Conservation (phyloP, 2,329 filamentous ascomycete genomes). For the Diaporthe citrichinensis region DNA sequence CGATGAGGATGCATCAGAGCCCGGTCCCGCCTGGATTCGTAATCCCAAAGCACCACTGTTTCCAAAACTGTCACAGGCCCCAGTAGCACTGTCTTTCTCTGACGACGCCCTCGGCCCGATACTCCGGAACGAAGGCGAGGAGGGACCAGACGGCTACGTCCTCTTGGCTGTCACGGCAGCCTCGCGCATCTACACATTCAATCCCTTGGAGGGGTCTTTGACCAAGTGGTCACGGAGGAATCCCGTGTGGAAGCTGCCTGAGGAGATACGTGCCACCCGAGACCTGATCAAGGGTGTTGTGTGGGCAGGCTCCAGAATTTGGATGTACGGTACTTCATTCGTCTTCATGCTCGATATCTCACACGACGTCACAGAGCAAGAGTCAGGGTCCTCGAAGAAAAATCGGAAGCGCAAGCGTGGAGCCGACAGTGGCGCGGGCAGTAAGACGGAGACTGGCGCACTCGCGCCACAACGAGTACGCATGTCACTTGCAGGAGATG, state of each 20-base stretch:
- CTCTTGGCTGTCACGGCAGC: constrained; percentile 66
- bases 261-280: constrained; percentile 79
- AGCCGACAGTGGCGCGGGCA: constrained; percentile 65
- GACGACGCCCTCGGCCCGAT: constrained; percentile 57
- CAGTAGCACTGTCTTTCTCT: constrained; percentile 78
- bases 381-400: constrained; percentile 49
- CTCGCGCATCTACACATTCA: constrained; percentile 81
- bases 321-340: constrained; percentile 90
- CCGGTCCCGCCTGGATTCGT: constrained; percentile 78
- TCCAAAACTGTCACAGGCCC: constrained; percentile 75
- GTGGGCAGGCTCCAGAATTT: constrained; percentile 85
- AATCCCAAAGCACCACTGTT: constrained; percentile 80
- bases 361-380: constrained; percentile 71
- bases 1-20: constrained; percentile 49
- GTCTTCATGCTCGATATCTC: constrained; percentile 93
- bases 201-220: constrained; percentile 81
- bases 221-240: constrained; percentile 91
- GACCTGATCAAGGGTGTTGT: constrained; percentile 87
- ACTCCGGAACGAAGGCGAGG: constrained; percentile 44
- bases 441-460: constrained; percentile 63
- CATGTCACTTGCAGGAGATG: constrained; percentile 52
- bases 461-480: constrained; percentile 61
- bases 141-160: constrained; percentile 33
- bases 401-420: constrained; percentile 70
- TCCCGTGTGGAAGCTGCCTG: constrained; percentile 80